Evolutionary conservation across 1,284 basidiomycete genomes (phyloP), one percentile per base, ranked within the genome.

Genomic region (Boletus semigastroideus): DNA sequence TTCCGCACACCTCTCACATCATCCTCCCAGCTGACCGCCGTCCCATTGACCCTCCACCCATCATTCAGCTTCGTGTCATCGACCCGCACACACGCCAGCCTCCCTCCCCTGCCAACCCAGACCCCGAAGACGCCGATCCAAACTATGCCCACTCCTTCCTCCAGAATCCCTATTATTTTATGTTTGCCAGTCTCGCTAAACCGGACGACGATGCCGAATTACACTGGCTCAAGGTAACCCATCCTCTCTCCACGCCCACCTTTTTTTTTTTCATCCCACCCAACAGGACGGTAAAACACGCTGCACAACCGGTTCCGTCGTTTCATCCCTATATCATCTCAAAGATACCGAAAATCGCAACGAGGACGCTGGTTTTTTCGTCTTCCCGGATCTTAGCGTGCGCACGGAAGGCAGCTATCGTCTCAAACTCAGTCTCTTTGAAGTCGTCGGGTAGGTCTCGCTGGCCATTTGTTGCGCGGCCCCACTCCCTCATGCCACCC

Each of bases 1-100:
- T 46, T 33, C 42, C 41, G 31, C 46, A 57, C 37, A 20, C 51
- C 48, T 51, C 56, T 48, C 56, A 54, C 51, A 25, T 37, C 43
- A 30, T 42, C 11, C 19, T 27, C 27, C 47, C 52, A 93, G 92
- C 92, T 53, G 92, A 98, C 76, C 82, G 94, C 36, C 80, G 95
- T 28, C 94, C 95, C 3, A 93, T 98, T 65, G 94, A 98, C 75
- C 95, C 96, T 0, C 93, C 94, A 0, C 95, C 95, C 13, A 95
- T 98, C 68, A 86, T 98, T n/a, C 93, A 96, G 70, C 82, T 98
- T 8, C 86, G 90, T 48, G 91, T 98, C 51, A 79, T 92, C 59
- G 90, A 92, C 70, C 83, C 80, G 9, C 69, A 80, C n/a, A 72
- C 77, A 37, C 75, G 72, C 34, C 67, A 59, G 38, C 62, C 62